A percentile compares a stretch with the other conserved stretches of the same genome.
phyloP scores from a whole-genome alignment of 1,284 basidiomycete species.

The Phellopilus nigrolimitatus region DNA sequence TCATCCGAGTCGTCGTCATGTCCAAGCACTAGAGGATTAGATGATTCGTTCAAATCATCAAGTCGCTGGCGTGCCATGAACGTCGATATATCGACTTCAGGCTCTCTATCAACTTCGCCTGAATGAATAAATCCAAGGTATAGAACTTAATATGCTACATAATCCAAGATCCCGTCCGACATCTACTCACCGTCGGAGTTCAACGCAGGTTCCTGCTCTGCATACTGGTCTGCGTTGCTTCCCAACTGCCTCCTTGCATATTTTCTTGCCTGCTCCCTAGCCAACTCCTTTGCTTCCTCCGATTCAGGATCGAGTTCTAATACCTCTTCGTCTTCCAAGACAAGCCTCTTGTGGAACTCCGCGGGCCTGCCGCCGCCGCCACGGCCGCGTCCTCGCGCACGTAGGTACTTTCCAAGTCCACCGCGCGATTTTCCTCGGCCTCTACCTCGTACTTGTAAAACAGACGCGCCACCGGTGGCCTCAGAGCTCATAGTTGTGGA shows the following conservation, averaged over 20 bases:
- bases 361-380: conserved; percentile 18
- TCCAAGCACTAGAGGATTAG: conserved; percentile 23
- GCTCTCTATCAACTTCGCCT: conserved; percentile 66
- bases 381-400: conserved; percentile 19
- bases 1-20: conserved; percentile 45
- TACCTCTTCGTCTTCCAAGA: conserved; percentile 52
- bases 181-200: conserved; percentile 58
- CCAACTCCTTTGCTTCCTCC: conserved; percentile 44
- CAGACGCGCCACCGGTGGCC: not conserved
- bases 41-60: conserved; percentile 34
- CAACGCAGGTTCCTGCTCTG: conserved; percentile 57
- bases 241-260: conserved; percentile 55
- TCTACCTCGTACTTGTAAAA: conserved; percentile 7
- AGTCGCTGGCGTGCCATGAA: conserved; percentile 61
- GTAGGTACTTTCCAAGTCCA: conserved; percentile 22
- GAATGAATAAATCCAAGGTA: not conserved
- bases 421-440: conserved; percentile 20
- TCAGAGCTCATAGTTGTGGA: not conserved
- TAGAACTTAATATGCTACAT: no score
- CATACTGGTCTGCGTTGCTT: conserved; percentile 68
- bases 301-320: conserved; percentile 37
- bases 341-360: conserved; percentile 47
- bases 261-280: conserved; percentile 42
- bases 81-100: conserved; percentile 64
- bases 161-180: no score